phyloP scores from a whole-genome alignment of 148 eudicot species.

The Tetragonia tetragonoides region DNA sequence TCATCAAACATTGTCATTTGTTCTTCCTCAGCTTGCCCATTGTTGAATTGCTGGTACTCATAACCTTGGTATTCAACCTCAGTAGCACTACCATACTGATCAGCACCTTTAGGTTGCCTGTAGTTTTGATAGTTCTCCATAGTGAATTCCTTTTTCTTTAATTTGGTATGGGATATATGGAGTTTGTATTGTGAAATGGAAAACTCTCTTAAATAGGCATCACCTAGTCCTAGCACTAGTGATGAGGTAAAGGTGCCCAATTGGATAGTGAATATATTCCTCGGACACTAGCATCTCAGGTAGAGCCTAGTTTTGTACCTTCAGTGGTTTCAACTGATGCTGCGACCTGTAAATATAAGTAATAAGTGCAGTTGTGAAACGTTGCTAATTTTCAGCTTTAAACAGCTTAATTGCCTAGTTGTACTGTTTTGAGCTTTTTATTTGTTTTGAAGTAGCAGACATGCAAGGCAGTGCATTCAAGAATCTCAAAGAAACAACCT shows the following conservation, averaged over 20 bases:
- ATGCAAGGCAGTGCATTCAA: background rate
- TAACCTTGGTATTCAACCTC: slow-evolving; percentile 10
- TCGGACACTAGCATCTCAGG: slow-evolving; percentile 70
- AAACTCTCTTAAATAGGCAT: slow-evolving; percentile 12
- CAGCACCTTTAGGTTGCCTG: slow-evolving; percentile 6
- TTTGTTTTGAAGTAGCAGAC: background rate
- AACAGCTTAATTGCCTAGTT: too few relatives aligned
- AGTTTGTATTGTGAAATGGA: background rate
- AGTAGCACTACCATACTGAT: background rate
- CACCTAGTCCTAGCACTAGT: too few relatives aligned
- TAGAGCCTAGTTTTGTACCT: slow-evolving; percentile 93
- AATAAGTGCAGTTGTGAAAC: background rate
- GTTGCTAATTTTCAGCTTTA: too few relatives aligned
- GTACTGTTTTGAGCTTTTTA: too few relatives aligned
- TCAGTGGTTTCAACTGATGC: slow-evolving; percentile 70
- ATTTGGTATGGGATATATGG: too few relatives aligned
- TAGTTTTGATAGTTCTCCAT: background rate
- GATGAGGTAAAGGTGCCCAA: background rate
- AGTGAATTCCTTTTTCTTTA: background rate
- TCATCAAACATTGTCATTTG: background rate
- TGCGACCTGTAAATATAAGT: slow-evolving; percentile 45
- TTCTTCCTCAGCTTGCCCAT: background rate
- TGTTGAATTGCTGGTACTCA: background rate
- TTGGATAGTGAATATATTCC: background rate
- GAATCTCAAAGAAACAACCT: too few relatives aligned